Percentiles rank a stretch among this genome's conserved stretches.
phyloP scores from a whole-genome alignment of 805 yeast species.

The Myxozyma udenii region DNA sequence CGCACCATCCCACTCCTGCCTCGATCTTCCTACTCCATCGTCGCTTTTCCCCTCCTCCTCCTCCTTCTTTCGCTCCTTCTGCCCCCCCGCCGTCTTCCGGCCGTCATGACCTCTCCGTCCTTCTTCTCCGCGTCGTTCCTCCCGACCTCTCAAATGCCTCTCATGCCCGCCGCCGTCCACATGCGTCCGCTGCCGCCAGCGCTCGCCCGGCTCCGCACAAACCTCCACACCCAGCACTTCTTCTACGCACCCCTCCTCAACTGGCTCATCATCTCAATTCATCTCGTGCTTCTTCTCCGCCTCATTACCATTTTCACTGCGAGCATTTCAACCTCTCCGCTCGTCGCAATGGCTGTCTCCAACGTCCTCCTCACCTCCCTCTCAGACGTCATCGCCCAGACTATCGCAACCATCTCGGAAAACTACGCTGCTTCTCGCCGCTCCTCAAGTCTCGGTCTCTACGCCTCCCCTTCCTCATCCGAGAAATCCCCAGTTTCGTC shows the following conservation, averaged over 20 bases:
- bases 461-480: not conserved
- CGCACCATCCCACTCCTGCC: no score
- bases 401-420: constrained; percentile 46
- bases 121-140: constrained; percentile 24
- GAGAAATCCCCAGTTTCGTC: no score
- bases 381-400: constrained; percentile 89
- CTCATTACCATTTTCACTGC: constrained; percentile 36
- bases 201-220: constrained; percentile 10
- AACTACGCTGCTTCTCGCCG: constrained; percentile 29
- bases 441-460: constrained; percentile 15
- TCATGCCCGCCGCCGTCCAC: constrained; percentile 17
- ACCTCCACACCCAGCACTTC: constrained; percentile 19
- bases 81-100: not conserved
- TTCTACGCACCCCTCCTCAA: constrained; percentile 37
- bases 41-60: no score
- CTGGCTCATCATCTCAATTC: constrained; percentile 37
- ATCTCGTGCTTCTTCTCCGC: constrained; percentile 36
- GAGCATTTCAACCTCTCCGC: constrained; percentile 57
- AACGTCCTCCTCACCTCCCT: constrained; percentile 80
- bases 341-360: constrained; percentile 75
- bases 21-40: no score
- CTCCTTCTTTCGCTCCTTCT: not conserved
- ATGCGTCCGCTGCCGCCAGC: constrained; percentile 18
- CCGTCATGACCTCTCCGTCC: constrained; percentile 28
- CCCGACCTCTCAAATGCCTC: constrained; percentile 16